Base-by-base conservation (phyloP, 495 filamentous ascomycete genomes). In the Friedmanniomyces simplex region DNA sequence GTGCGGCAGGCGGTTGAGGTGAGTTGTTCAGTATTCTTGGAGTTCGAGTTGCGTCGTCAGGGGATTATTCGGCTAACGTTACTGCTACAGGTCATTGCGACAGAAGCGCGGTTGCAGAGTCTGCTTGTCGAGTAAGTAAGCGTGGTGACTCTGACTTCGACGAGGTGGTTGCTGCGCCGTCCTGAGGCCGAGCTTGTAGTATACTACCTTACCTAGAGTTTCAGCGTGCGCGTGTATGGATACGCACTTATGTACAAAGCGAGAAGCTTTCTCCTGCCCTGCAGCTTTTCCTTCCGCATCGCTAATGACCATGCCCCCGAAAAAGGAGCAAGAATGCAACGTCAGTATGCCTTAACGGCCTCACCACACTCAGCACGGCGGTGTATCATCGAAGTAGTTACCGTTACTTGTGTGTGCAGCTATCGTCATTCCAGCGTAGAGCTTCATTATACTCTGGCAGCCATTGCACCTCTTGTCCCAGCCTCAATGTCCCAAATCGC, bases 1-100 rank as follows among this genome's bases (percentile, higher is more conserved):
- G 94, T 97, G 41, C 82, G 87, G 73, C 91, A 97, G 72, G 93
- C 93, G 66, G 74, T 98, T 62, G 93, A 97, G 69, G 93, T 96
- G 72, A 81, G 83, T 74, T 39, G 3, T 43, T 5, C 5, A 5
- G 39, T 43, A 13, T 43, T 5, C 14, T 5, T 43, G 30, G 32
- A 7, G 49, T 52, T n/a, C n/a, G n/a, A n/a, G n/a, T n/a, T n/a
- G n/a, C n/a, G n/a, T n/a, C n/a, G n/a, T n/a, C n/a, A n/a, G n/a
- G 48, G 49, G 25, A 10, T 21, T 2, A 18, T 34, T 28, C 22
- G 4, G 32, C 18, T 24, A 28, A 22, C 34, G 37, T 37, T 26
- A 32, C 10, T 32, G 28, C 49, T 54, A 28, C 57, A 72, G 69
- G 69, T 72, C 54, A 73, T 74, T 47, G 64, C 71, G 16, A 66